Conservation (phyloP, 495 filamentous ascomycete species). For the Amphirosellinia nigrospora region DNA sequence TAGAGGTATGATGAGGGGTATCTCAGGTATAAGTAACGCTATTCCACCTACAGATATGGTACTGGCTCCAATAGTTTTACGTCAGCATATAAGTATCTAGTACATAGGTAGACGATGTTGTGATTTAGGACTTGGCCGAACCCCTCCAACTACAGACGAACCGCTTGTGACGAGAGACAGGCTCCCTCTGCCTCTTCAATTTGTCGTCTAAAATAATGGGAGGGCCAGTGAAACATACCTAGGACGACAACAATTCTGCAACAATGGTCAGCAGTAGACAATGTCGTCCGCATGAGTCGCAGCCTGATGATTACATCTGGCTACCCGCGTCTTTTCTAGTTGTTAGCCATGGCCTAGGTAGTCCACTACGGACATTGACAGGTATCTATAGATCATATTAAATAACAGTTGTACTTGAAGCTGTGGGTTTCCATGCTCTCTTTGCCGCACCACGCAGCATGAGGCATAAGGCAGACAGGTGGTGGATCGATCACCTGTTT, state of each 20-base stretch:
- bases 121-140: background rate
- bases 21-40: background rate
- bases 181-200: background rate
- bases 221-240: constrained; percentile 1
- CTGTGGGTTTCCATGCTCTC: background rate
- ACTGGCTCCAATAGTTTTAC: background rate
- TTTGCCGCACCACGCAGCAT: constrained; percentile 13
- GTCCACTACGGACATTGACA: too few species aligned
- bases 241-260: background rate
- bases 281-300: background rate
- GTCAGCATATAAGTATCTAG: constrained; percentile 3
- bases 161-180: background rate
- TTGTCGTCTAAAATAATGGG: background rate
- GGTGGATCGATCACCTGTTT: constrained; percentile 20
- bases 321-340: background rate
- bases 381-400: background rate
- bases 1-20: constrained; percentile 13
- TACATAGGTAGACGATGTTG: background rate
- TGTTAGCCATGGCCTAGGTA: too few species aligned
- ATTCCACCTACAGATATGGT: background rate
- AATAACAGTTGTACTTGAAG: background rate
- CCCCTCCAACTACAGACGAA: background rate
- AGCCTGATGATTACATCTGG: background rate
- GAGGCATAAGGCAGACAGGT: constrained; percentile 11
- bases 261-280: constrained; percentile 7